phyloP scores from a whole-genome alignment of 192 early-diverging fungal genomes.

The Dispira simplex region DNA sequence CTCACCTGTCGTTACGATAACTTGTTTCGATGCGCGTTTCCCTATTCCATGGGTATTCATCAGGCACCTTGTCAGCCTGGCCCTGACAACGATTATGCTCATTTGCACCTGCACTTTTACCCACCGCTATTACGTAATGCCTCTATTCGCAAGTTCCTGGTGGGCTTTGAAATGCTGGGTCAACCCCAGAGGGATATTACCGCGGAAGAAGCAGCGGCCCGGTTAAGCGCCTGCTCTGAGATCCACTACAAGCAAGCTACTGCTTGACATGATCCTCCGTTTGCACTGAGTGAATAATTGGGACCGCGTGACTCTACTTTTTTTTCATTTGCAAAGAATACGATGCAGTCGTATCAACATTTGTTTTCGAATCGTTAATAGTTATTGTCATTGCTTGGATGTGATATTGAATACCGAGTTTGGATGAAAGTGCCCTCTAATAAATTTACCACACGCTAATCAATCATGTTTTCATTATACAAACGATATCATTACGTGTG shows the following conservation, averaged over 20 bases:
- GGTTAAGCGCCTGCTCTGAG: conserved; percentile 43
- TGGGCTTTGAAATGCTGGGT: conserved; percentile 92
- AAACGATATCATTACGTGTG: no score
- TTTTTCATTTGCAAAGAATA: no score
- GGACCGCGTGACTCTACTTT: no score
- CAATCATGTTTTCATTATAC: no score
- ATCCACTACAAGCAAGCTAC: conserved; percentile 34
- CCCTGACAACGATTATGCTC: conserved; percentile 33
- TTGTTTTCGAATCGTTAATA: no score
- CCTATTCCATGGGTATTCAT: conserved; percentile 96
- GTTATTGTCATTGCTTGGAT: no score
- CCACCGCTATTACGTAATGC: conserved; percentile 83
- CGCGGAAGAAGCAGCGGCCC: conserved; percentile 75
- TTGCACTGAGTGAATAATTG: no score
- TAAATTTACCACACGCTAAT: no score
- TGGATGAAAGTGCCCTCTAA: no score
- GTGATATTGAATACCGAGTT: no score
- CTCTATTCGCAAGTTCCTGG: conserved; percentile 87
- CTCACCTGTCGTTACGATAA: conserved; percentile 87
- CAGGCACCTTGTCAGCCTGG: conserved; percentile 53
- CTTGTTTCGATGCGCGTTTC: conserved; percentile 79
- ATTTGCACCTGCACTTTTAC: conserved; percentile 92
- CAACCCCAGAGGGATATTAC: conserved; percentile 91
- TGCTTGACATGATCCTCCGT: not conserved
- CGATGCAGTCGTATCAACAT: no score